A percentile compares a stretch with the other conserved stretches of the same genome.
Evolutionary conservation across 345 rosid genomes (phyloP).

Genomic region (Eucalyptus sp.): DNA sequence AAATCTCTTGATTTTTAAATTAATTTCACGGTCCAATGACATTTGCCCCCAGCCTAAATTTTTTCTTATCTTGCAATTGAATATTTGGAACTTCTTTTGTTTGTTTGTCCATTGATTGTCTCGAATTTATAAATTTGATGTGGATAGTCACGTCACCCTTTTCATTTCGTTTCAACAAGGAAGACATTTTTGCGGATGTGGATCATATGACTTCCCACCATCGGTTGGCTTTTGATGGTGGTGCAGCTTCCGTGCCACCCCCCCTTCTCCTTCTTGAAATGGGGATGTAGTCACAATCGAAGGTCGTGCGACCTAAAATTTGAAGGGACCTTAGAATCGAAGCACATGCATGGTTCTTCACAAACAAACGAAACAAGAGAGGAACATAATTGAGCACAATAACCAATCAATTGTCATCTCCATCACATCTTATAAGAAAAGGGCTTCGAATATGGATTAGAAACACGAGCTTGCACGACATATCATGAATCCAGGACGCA

Average conservation of each 20-base stretch:
- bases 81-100: neutral
- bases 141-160: neutral
- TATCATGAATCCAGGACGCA: accelerated
- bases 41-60: neutral
- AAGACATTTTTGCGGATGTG: neutral
- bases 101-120: neutral
- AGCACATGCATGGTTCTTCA: neutral
- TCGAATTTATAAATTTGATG: neutral
- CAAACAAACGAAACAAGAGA: neutral
- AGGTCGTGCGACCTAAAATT: neutral
- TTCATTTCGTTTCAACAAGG: neutral
- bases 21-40: neutral
- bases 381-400: neutral
- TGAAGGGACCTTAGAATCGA: neutral
- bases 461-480: accelerated
- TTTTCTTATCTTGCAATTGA: neutral
- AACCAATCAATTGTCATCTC: neutral
- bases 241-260: too few relatives aligned
- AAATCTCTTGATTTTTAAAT: neutral
- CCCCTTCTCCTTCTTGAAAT: neutral
- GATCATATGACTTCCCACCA: neutral
- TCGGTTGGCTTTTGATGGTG: neutral
- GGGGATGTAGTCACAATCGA: neutral
- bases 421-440: neutral
- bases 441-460: accelerated